Evolutionary conservation across 495 filamentous ascomycete genomes (phyloP).

Genomic region (Penicillium pulvis): DNA sequence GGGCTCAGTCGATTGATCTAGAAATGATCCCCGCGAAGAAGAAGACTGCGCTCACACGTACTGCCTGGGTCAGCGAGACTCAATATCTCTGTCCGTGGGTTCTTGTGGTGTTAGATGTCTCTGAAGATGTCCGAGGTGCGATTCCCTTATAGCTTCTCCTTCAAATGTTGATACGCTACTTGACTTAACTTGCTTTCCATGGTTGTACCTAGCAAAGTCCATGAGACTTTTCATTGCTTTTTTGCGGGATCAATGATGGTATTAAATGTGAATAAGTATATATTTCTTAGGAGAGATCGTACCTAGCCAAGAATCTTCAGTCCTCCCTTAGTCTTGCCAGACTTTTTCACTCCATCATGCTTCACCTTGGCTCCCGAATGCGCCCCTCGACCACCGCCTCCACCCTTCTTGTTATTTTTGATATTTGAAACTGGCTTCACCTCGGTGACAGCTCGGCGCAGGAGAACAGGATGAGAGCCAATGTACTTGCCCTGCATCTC

Average conservation of each 20-base stretch:
- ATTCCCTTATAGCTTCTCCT: not conserved
- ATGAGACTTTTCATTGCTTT: not conserved
- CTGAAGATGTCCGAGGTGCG: not conserved
- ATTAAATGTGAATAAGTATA: not conserved
- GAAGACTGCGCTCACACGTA: not conserved
- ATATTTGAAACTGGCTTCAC: slow-evolving; percentile 65
- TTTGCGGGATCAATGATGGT: not conserved
- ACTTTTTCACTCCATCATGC: slow-evolving; percentile 75
- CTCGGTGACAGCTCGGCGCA: slow-evolving; percentile 88
- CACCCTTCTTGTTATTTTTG: slow-evolving; percentile 48
- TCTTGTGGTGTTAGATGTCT: not conserved
- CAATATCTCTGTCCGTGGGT: slow-evolving; percentile 2
- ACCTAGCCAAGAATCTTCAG: slow-evolving; percentile 73
- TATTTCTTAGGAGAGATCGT: not conserved
- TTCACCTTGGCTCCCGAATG: slow-evolving; percentile 35
- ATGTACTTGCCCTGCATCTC: slow-evolving; percentile 99
- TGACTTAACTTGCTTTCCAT: too few species aligned
- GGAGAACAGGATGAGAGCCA: slow-evolving; percentile 86
- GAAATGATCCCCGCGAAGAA: not conserved
- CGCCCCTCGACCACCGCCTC: slow-evolving; percentile 33
- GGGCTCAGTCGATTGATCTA: not conserved
- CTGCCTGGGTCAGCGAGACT: too few species aligned
- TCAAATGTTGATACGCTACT: too few species aligned
- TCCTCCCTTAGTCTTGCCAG: slow-evolving; percentile 77
- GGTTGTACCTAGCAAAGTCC: too few species aligned